Conservation (phyloP, 2,329 filamentous ascomycete genomes). For the Pleoardoris graminearum region DNA sequence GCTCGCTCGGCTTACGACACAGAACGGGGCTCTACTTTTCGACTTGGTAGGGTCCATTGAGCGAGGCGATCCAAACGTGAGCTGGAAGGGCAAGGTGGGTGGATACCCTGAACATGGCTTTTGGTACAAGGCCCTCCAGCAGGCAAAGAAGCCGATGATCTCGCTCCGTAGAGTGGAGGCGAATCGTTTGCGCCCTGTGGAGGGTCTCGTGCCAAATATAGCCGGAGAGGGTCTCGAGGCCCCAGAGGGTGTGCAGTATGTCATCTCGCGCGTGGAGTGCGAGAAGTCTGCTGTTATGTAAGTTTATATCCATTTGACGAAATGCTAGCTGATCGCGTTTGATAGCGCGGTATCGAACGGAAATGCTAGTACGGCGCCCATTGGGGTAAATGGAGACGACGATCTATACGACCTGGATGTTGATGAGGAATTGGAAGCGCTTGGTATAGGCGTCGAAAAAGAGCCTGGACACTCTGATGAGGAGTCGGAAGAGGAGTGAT, state of each 20-base stretch:
- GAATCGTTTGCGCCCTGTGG: not conserved
- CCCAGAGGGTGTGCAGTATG: not conserved
- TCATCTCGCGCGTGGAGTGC: too few relatives aligned
- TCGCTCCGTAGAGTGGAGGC: constrained; percentile 5
- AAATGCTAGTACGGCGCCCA: too few relatives aligned
- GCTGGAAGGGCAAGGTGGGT: constrained; percentile 5
- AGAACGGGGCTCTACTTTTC: constrained; percentile 18
- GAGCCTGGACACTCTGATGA: too few relatives aligned
- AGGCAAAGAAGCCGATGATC: constrained; percentile 43
- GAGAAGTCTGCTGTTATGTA: not conserved
- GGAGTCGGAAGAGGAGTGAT: too few relatives aligned
- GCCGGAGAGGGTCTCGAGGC: not conserved
- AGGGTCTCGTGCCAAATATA: not conserved
- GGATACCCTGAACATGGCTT: constrained; percentile 23
- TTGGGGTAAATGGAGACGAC: too few relatives aligned
- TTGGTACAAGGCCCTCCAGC: constrained; percentile 20
- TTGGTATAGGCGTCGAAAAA: too few relatives aligned
- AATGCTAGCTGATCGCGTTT: too few relatives aligned
- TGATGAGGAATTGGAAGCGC: too few relatives aligned
- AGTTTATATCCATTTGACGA: not conserved
- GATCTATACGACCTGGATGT: too few relatives aligned
- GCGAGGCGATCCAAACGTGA: constrained; percentile 8
- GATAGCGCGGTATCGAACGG: too few relatives aligned
- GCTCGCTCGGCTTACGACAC: constrained; percentile 6
- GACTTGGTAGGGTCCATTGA: constrained; percentile 22